phyloP scores from a whole-genome alignment of 805 yeast genomes.

The Metschnikowia colocasiae region DNA sequence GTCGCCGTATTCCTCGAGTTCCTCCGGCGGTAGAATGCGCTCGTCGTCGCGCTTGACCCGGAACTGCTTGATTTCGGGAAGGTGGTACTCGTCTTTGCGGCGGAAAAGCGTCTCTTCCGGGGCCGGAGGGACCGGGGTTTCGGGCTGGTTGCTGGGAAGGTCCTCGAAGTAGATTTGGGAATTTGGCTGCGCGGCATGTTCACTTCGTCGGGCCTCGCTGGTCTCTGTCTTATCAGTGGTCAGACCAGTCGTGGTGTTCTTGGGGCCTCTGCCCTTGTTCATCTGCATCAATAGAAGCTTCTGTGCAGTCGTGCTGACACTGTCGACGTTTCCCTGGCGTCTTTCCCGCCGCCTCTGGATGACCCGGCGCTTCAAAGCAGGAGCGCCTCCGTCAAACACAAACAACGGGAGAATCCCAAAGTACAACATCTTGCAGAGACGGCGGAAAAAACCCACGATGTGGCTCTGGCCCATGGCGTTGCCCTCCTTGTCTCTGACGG shows the following conservation, averaged over 20 bases:
- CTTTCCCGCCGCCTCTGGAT: constrained; percentile 68
- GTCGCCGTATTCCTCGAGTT: constrained; percentile 55
- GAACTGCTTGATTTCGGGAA: constrained; percentile 66
- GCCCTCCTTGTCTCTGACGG: constrained; percentile 85
- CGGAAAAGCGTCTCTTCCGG: constrained; percentile 32
- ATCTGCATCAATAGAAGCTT: constrained; percentile 75
- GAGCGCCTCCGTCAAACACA: constrained; percentile 96
- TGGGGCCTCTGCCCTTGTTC: constrained; percentile 36
- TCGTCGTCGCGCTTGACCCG: constrained; percentile 55
- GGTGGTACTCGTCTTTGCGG: constrained; percentile 76
- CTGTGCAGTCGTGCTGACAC: constrained; percentile 72
- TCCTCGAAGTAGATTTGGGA: constrained; percentile 23
- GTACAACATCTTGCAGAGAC: constrained; percentile 85
- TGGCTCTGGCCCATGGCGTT: constrained; percentile 75
- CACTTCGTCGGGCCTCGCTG: no score
- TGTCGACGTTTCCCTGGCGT: constrained; percentile 69
- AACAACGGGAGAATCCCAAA: constrained; percentile 87
- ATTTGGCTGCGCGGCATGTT: background rate
- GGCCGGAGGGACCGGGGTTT: background rate
- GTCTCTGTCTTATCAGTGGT: no score
- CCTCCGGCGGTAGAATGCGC: constrained; percentile 71
- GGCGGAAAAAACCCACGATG: constrained; percentile 89
- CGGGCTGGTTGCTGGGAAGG: constrained; percentile 22
- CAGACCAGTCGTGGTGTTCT: no score
- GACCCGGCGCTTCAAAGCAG: constrained; percentile 73